phyloP scores from a whole-genome alignment of 768 basidiomycete genomes.

The Tulasnella sp. region DNA sequence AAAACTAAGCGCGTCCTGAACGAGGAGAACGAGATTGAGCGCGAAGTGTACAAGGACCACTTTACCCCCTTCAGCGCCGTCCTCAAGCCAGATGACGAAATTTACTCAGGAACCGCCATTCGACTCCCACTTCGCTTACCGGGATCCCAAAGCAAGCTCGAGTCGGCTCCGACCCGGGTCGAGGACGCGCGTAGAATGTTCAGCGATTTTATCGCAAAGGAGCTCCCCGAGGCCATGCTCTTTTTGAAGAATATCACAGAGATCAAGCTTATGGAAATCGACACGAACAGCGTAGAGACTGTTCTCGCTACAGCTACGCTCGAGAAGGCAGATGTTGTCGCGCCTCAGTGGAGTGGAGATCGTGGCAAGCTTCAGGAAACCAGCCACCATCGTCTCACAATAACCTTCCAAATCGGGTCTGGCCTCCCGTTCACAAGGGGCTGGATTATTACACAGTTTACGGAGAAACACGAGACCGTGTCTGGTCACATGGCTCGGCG shows the following conservation, averaged over 20 bases:
- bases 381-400: not conserved
- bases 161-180: conserved; percentile 36
- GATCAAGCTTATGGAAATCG: conserved; percentile 39
- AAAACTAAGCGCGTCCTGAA: not conserved
- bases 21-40: not conserved
- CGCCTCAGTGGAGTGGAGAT: not conserved
- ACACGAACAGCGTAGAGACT: conserved; percentile 24
- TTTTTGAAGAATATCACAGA: conserved; percentile 7
- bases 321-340: not conserved
- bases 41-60: not conserved
- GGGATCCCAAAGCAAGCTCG: conserved; percentile 31
- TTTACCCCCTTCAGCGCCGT: not conserved
- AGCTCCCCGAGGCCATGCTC: conserved; percentile 6
- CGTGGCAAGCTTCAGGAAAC: not conserved
- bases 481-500: conserved; percentile 4
- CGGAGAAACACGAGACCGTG: conserved; percentile 28
- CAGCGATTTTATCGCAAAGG: conserved; percentile 12
- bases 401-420: not conserved
- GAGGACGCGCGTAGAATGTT: conserved; percentile 41
- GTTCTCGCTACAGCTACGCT: conserved; percentile 20
- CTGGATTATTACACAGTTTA: conserved; percentile 25
- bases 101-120: conserved; percentile 37
- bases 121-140: conserved; percentile 41
- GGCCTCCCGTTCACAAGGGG: not conserved
- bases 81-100: not conserved